Base-by-base conservation (phyloP, 2,329 filamentous ascomycete genomes). In the Phialophora tarda region DNA sequence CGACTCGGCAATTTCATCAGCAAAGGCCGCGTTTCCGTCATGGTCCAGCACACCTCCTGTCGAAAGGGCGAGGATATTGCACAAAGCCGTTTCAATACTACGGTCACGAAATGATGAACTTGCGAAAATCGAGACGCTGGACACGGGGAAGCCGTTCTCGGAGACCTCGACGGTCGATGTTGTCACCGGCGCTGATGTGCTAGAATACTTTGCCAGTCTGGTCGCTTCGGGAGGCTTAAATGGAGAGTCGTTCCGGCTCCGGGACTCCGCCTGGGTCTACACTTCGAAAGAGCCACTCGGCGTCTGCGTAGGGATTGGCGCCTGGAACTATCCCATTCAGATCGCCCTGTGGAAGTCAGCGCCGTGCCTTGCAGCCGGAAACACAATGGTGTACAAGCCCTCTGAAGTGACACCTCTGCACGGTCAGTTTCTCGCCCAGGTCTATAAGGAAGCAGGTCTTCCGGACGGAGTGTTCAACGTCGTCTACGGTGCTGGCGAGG, bases 251-350 rank as follows among this genome's bases (percentile, higher is more conserved):
- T 88, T 89, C 56, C 87, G 88, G 63, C 82, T 96, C 50, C 85
- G 92, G 47, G 83, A 88, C 59, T 89, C 92, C 71, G 91, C 92
- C 3, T 93, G 89, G 86, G 87, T 95, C 44, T 92, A 93, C 78
- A 93, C 91, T 11, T 89, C 87, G 74, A 94, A 95, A 77, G 90
- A 91, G 72, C 85, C 92, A 4, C 81, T 96, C 21, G 92, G 92
- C 28, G 91, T 95, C 14, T 96, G 92, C 76, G 92, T 86, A 14
- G 92, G 91, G 64, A 96, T 96, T 71, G 92, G 92, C 63, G 92
- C 92, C 14, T 96, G 92, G 92, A 96, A 96, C 79, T 96, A 96
- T 76, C 92, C 92, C 12, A 91, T 96, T 70, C 92, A 96, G 77
- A 96, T 96, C 71, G 92, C 92, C 8, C 83, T 96, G 1, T 96